phyloP scores from a whole-genome alignment of 1,139 yeast species.

The Debaryomycetaceae sp. region DNA sequence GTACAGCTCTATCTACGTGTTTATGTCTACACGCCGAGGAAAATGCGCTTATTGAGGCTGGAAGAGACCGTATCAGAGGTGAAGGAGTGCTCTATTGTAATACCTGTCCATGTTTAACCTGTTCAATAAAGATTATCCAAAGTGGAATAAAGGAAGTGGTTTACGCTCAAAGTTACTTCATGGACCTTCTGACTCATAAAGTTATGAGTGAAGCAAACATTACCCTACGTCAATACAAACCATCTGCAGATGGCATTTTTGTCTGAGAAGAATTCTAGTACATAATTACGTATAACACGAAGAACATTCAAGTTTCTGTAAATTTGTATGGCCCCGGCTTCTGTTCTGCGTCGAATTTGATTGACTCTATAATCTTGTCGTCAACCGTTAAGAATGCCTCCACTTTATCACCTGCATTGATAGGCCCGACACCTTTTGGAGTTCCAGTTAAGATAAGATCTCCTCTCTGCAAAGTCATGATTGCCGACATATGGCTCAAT shows the following conservation, averaged over 20 bases:
- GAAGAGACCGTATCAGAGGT: conserved; percentile 68
- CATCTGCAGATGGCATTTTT: conserved; percentile 51
- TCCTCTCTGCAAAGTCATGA: conserved; percentile 89
- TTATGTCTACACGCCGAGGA: conserved; percentile 96
- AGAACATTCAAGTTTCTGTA: conserved; percentile 40
- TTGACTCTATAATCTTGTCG: conserved; percentile 52
- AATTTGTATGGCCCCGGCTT: conserved; percentile 82
- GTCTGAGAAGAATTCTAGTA: conserved; percentile 15
- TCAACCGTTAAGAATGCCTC: conserved; percentile 58
- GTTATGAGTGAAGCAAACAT: conserved; percentile 78
- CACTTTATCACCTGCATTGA: conserved; percentile 74
- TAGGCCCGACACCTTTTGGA: conserved; percentile 93
- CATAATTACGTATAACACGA: background rate
- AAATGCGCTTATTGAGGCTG: conserved; percentile 91
- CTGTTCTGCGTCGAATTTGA: conserved; percentile 54
- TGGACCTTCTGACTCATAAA: conserved; percentile 73
- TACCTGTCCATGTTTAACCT: conserved; percentile 95
- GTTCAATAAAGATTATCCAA: conserved; percentile 92
- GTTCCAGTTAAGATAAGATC: conserved; percentile 93
- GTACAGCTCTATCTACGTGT: conserved; percentile 68
- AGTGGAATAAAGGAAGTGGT: conserved; percentile 91
- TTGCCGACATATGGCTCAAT: conserved; percentile 73
- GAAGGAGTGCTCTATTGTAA: conserved; percentile 84
- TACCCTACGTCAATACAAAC: conserved; percentile 65
- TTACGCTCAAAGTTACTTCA: conserved; percentile 85